Evolutionary conservation across 2,329 filamentous ascomycete genomes (phyloP).

Genomic region (Dryadomyces quercivorus): DNA sequence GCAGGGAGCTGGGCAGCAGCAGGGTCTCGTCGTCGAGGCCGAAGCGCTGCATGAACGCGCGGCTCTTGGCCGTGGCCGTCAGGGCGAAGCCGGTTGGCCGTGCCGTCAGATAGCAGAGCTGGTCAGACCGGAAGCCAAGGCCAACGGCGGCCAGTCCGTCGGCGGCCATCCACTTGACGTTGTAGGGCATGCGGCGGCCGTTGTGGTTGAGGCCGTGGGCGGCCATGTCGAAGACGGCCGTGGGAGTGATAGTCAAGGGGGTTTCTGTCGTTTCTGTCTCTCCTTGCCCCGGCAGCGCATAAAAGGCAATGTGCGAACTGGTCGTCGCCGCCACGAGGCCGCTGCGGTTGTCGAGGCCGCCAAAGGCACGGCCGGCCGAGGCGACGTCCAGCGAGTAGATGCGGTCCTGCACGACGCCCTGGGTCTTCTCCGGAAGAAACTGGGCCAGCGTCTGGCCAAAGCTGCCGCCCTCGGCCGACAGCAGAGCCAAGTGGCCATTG

Average conservation of each 20-base stretch:
- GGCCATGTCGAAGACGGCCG: conserved; percentile 13
- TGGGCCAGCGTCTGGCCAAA: conserved; percentile 7
- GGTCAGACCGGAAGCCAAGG: conserved; percentile 27
- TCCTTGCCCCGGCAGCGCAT: conserved; percentile 15
- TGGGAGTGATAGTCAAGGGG: conserved; percentile 8
- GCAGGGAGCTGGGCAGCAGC: conserved; percentile 28
- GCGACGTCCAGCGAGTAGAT: conserved; percentile 23
- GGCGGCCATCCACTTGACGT: conserved; percentile 32
- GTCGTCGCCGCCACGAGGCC: conserved; percentile 22
- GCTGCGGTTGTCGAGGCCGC: conserved; percentile 1
- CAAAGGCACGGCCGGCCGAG: background rate
- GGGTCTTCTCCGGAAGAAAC: conserved; percentile 28
- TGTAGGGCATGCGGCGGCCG: conserved; percentile 14
- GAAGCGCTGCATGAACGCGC: conserved; percentile 15
- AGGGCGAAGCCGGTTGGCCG: conserved; percentile 32
- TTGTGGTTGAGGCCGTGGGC: conserved; percentile 7
- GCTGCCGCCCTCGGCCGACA: conserved; percentile 23
- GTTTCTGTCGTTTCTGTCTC: background rate
- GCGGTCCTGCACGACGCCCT: conserved; percentile 37
- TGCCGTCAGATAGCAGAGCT: conserved; percentile 32
- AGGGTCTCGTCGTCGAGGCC: conserved; percentile 12
- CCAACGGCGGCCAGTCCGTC: conserved; percentile 33
- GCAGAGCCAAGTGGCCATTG: conserved; percentile 33
- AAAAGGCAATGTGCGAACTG: conserved; percentile 19
- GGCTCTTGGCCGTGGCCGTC: conserved; percentile 15